A percentile compares a stretch with the other conserved stretches of the same genome.
These are phyloP conservation scores for Fusarium mundagurra DNA, from an alignment of 2,329 filamentous ascomycete species.

Conservation along the genomic window DNA sequence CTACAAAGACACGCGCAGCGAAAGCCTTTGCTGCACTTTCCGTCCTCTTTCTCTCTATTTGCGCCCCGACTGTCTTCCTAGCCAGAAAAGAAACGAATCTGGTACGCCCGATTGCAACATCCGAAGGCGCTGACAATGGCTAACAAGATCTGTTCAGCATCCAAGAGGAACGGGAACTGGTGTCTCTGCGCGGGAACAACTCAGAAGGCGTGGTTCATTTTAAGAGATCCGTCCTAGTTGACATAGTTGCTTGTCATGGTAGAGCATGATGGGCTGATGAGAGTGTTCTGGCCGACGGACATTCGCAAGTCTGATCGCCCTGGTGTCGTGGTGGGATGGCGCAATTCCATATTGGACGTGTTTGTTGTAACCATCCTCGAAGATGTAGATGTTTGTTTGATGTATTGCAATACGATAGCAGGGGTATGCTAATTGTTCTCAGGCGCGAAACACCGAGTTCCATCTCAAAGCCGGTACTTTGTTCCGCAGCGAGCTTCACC, in stretches of 20 bases:
- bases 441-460: slow-evolving; percentile 85
- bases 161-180: slow-evolving; percentile 80
- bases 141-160: slow-evolving; percentile 66
- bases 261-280: slow-evolving; percentile 89
- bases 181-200: slow-evolving; percentile 93
- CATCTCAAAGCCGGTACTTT: slow-evolving; percentile 86
- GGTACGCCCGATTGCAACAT: slow-evolving; percentile 62
- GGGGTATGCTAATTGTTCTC: slow-evolving; percentile 39
- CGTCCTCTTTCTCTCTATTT: slow-evolving; percentile 82
- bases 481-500: slow-evolving; percentile 83
- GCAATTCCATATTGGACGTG: slow-evolving; percentile 89
- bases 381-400: slow-evolving; percentile 80
- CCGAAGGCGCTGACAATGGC: slow-evolving; percentile 32
- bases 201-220: slow-evolving; percentile 94
- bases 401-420: not conserved
- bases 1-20: slow-evolving; percentile 76
- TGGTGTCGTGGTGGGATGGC: slow-evolving; percentile 94
- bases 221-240: slow-evolving; percentile 57
- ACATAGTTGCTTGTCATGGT: slow-evolving; percentile 64
- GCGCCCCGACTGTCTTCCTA: slow-evolving; percentile 85
- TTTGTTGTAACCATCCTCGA: slow-evolving; percentile 91
- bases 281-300: slow-evolving; percentile 98
- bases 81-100: slow-evolving; percentile 81
- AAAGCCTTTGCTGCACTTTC: slow-evolving; percentile 88
- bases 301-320: slow-evolving; percentile 75